phyloP scores from a whole-genome alignment of 2,329 filamentous ascomycete species.

The Tothia fuscella region DNA sequence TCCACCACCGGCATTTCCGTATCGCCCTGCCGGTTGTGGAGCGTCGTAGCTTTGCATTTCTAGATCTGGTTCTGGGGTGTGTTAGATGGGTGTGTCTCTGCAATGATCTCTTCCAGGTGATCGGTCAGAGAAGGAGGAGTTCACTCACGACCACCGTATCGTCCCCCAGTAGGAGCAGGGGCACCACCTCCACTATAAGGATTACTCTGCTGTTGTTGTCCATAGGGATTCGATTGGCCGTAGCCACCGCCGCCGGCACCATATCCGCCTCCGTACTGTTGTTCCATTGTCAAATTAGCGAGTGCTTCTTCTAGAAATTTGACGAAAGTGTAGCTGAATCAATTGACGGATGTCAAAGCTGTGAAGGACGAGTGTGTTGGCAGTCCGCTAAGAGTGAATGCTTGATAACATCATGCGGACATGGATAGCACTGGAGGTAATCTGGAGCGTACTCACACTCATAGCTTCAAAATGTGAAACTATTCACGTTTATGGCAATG shows the following conservation, averaged over 20 bases:
- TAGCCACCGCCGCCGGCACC: conserved; percentile 25
- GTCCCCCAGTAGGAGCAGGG: conserved; percentile 41
- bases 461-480: conserved; percentile 4
- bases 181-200: conserved; percentile 35
- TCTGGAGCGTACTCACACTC: conserved; percentile 4
- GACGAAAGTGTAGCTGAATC: not conserved
- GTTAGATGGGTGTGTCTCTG: conserved; percentile 14
- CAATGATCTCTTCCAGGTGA: no score
- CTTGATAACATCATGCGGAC: no score
- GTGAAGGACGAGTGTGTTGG: not conserved
- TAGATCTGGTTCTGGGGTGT: conserved; percentile 40
- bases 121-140: conserved; percentile 17
- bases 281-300: conserved; percentile 3
- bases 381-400: no score
- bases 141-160: conserved; percentile 21
- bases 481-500: conserved; percentile 5
- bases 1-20: no score
- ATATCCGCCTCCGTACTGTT: conserved; percentile 3
- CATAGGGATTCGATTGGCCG: conserved; percentile 32
- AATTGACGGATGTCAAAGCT: not conserved
- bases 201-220: conserved; percentile 21
- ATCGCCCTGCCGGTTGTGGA: not conserved
- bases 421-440: not conserved
- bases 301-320: not conserved
- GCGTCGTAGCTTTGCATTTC: conserved; percentile 56